Percentiles rank a stretch among this genome's conserved stretches.
Evolutionary conservation across 345 rosid species (phyloP).

Genomic region (Citrus sp.): DNA sequence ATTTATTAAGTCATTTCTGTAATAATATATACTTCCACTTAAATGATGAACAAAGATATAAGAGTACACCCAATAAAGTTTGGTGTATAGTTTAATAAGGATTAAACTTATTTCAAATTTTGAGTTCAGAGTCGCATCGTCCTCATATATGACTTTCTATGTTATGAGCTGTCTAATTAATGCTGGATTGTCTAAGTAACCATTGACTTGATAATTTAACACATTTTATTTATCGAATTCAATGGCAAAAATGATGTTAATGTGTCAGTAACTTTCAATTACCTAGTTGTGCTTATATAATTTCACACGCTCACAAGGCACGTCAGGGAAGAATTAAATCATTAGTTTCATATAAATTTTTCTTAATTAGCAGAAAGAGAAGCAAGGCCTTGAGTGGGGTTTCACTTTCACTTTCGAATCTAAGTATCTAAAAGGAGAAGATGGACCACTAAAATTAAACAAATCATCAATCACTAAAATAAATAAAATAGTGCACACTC

Average conservation of each 20-base stretch:
- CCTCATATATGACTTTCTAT: neutral
- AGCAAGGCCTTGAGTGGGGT: slow-evolving; percentile 22
- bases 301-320: neutral
- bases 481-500: slow-evolving; percentile 2
- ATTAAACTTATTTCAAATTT: neutral
- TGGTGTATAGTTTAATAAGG: neutral
- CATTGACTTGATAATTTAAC: too few relatives aligned
- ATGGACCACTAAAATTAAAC: slow-evolving; percentile 25
- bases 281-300: neutral
- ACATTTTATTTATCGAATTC: neutral
- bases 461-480: neutral
- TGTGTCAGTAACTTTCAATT: neutral
- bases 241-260: neutral
- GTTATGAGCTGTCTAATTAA: too few relatives aligned
- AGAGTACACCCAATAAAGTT: neutral
- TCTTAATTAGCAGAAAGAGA: slow-evolving; percentile 13
- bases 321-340: neutral
- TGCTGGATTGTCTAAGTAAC: too few relatives aligned
- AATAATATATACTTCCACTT: neutral
- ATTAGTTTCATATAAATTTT: slow-evolving; percentile 4
- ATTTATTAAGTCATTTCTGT: too few relatives aligned
- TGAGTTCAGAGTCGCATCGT: neutral
- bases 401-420: slow-evolving; percentile 42
- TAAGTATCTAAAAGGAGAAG: slow-evolving; percentile 12
- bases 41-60: too few relatives aligned